Evolutionary conservation across 768 basidiomycete species (phyloP).

Genomic region (Boletus bicolor): DNA sequence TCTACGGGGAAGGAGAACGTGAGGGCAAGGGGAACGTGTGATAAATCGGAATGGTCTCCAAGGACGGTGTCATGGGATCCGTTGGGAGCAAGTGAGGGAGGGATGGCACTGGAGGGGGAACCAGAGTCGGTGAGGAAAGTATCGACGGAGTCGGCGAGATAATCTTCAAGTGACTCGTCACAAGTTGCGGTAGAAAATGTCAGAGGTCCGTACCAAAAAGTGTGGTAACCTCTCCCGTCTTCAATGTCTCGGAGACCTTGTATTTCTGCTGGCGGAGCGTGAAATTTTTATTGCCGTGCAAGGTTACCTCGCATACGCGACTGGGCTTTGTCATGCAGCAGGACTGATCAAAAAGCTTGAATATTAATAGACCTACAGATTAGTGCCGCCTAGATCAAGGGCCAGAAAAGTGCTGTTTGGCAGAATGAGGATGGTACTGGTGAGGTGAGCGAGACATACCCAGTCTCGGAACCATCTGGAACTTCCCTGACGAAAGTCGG

Average conservation of each 20-base stretch:
- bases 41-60: conserved; percentile 30
- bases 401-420: conserved; percentile 84
- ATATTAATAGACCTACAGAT: conserved; percentile 60
- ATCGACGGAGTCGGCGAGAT: conserved; percentile 95
- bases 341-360: background rate
- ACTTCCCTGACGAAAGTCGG: conserved; percentile 96
- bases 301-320: conserved; percentile 89
- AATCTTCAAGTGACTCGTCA: conserved; percentile 55
- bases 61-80: conserved; percentile 14
- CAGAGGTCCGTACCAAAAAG: conserved; percentile 67
- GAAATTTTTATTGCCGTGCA: conserved; percentile 90
- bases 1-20: conserved; percentile 99
- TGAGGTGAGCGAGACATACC: conserved; percentile 47
- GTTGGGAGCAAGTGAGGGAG: conserved; percentile 24
- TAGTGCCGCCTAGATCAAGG: conserved; percentile 95
- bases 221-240: conserved; percentile 83
- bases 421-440: conserved; percentile 5
- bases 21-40: conserved; percentile 72
- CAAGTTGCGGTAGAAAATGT: background rate
- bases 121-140: conserved; percentile 73
- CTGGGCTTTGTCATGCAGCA: conserved; percentile 38
- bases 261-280: conserved; percentile 93
- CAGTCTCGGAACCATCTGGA: conserved; percentile 90
- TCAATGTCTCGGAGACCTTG: conserved; percentile 89
- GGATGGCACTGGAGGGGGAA: conserved; percentile 24